These are phyloP conservation scores for Clarireedia paspali DNA, from an alignment of 2,329 filamentous ascomycete genomes.

Conservation along the genomic window DNA sequence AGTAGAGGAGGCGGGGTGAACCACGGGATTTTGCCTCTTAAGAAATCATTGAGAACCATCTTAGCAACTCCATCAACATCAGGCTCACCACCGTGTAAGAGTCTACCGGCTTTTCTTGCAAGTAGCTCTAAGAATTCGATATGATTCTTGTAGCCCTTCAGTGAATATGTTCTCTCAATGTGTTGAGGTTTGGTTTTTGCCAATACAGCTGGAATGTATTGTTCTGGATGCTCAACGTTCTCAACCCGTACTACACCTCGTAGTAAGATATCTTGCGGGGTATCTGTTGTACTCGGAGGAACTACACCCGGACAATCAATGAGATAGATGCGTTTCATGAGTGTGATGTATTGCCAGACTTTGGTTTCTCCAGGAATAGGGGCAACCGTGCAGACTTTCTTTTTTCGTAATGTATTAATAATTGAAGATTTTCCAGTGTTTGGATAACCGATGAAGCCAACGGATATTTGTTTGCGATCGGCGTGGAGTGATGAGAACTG, in stretches of 20 bases:
- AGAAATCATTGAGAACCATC: conserved; percentile 94
- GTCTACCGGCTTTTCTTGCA: conserved; percentile 76
- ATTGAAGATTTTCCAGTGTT: conserved; percentile 96
- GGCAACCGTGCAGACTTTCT: conserved; percentile 88
- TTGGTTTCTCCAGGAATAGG: conserved; percentile 96
- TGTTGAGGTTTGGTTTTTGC: conserved; percentile 76
- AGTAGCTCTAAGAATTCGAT: conserved; percentile 81
- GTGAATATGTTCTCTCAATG: conserved; percentile 85
- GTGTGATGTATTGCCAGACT: conserved; percentile 94
- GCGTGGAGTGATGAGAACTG: conserved; percentile 89
- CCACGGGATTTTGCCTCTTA: conserved; percentile 94
- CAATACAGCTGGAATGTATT: conserved; percentile 84
- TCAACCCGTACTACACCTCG: conserved; percentile 90
- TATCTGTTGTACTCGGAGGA: conserved; percentile 77
- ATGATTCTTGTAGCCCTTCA: conserved; percentile 69
- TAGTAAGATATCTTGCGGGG: conserved; percentile 79
- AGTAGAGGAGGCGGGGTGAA: conserved; percentile 70
- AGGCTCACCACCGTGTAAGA: conserved; percentile 88
- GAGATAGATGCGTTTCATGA: conserved; percentile 91
- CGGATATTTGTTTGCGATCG: conserved; percentile 88
- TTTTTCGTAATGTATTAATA: conserved; percentile 91
- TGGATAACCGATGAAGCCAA: conserved; percentile 69
- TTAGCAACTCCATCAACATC: conserved; percentile 93
- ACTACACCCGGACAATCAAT: conserved; percentile 98
- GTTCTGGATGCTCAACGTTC: conserved; percentile 92